Conservation (phyloP, 176 grass and related monocot species). For the Raddia guianensis region DNA sequence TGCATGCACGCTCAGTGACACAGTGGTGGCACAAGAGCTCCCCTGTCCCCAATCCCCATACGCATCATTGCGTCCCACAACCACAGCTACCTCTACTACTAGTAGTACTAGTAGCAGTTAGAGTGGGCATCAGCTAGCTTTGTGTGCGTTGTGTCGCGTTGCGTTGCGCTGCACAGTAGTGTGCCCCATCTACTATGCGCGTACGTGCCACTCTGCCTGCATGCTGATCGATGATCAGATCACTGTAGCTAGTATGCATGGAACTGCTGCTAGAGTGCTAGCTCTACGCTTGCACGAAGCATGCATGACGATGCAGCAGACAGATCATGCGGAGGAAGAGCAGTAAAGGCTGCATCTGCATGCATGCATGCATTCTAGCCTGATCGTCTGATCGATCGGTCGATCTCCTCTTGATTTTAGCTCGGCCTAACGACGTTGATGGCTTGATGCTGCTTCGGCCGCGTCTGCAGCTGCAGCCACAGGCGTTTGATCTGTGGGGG, state of each 20-base stretch:
- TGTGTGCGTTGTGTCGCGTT: background rate
- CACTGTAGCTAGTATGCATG: background rate
- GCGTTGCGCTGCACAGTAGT: background rate
- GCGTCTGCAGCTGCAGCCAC: too few relatives aligned
- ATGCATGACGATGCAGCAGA: background rate
- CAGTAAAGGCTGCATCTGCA: too few relatives aligned
- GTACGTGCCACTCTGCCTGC: background rate
- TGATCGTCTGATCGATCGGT: too few relatives aligned
- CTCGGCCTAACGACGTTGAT: too few relatives aligned
- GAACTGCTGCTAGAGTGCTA: background rate
- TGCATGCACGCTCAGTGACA: conserved; percentile 3
- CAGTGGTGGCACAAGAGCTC: background rate
- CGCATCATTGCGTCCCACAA: background rate
- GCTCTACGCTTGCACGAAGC: background rate
- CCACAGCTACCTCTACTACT: too few relatives aligned
- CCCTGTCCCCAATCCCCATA: background rate
- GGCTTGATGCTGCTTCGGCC: too few relatives aligned
- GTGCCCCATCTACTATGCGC: background rate
- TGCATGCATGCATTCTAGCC: too few relatives aligned
- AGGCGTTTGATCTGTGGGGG: too few relatives aligned
- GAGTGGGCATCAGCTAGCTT: background rate
- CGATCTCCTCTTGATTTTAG: too few relatives aligned
- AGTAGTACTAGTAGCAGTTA: background rate
- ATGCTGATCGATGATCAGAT: background rate
- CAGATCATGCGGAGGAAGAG: too few relatives aligned